These are phyloP conservation scores for Anethum foeniculum DNA, from an alignment of 140 eudicot species.

Conservation along the genomic window DNA sequence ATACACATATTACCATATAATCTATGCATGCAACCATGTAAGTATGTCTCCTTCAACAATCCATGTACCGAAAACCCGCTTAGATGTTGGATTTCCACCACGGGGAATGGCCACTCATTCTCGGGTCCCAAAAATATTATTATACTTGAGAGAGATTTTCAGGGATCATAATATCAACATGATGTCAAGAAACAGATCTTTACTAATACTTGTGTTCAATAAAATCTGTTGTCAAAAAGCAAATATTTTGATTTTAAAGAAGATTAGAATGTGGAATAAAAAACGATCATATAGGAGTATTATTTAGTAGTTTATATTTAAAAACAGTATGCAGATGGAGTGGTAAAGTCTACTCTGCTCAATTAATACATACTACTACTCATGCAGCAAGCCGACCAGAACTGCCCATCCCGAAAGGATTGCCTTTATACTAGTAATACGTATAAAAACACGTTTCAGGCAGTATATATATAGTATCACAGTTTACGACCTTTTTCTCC, in stretches of 20 bases:
- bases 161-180: background rate
- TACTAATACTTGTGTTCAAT: background rate
- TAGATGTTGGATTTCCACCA: conserved; percentile 1
- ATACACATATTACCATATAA: background rate
- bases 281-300: background rate
- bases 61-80: background rate
- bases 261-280: too few species aligned
- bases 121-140: background rate
- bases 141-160: background rate
- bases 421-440: background rate
- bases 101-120: background rate
- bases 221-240: too few species aligned
- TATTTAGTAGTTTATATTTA: too few species aligned
- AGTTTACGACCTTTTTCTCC: background rate
- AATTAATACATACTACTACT: too few species aligned
- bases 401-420: background rate
- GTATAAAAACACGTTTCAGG: background rate
- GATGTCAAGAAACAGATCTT: background rate
- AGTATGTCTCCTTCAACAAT: background rate
- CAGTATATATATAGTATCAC: background rate
- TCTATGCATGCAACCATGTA: background rate
- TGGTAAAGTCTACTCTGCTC: background rate
- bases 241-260: too few species aligned
- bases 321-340: background rate
- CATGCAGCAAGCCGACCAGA: background rate